Evolutionary conservation across 805 yeast species (phyloP).

Genomic region (Ogataea pini): DNA sequence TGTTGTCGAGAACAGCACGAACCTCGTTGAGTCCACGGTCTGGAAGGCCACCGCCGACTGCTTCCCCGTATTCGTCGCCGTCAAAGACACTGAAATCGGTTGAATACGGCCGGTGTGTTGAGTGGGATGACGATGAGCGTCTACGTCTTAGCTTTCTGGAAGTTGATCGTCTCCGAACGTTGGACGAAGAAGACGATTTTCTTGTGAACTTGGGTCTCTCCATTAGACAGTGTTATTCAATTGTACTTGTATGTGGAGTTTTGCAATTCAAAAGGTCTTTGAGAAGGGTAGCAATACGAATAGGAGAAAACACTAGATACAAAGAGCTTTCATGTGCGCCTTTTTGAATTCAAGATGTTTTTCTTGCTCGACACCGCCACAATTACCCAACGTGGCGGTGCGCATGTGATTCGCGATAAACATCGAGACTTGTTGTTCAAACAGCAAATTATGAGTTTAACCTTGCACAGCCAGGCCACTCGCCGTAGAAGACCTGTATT

Average conservation of each 20-base stretch:
- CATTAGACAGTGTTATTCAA: slow-evolving; percentile 13
- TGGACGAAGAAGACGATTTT: slow-evolving; percentile 24
- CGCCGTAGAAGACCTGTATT: no score
- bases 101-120: slow-evolving; percentile 19
- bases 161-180: slow-evolving; percentile 24
- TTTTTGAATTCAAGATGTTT: no score
- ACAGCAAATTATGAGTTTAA: background rate
- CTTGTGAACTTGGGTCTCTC: slow-evolving; percentile 27
- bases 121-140: slow-evolving; percentile 30
- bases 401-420: background rate
- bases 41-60: slow-evolving; percentile 1
- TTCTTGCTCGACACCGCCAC: no score
- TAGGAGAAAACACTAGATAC: no score
- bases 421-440: background rate
- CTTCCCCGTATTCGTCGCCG: slow-evolving; percentile 6
- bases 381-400: no score
- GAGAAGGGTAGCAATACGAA: no score
- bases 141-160: slow-evolving; percentile 25
- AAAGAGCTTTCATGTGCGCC: no score
- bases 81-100: slow-evolving; percentile 15
- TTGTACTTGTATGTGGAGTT: no score
- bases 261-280: no score
- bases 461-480: no score
- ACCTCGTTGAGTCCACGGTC: slow-evolving; percentile 34
- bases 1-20: slow-evolving; percentile 65